Conservation (phyloP, 208 protist species). For the Trypanosoma melophagium region DNA sequence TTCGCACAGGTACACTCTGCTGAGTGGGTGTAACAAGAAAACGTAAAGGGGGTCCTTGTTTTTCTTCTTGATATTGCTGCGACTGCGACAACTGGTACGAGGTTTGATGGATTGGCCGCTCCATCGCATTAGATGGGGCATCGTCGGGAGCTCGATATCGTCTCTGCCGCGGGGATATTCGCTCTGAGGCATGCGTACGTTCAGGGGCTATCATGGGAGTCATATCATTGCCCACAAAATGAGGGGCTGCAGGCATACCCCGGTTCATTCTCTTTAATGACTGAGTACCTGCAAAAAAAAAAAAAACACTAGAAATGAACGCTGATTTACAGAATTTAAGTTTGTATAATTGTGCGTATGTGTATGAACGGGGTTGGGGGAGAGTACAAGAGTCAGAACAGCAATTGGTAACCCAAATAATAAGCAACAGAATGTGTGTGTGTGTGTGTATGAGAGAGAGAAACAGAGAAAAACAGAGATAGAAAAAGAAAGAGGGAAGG, state of each 20-base stretch:
- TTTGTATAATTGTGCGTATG: too few relatives aligned
- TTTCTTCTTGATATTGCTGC: background rate
- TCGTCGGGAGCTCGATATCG: slow-evolving; percentile 16
- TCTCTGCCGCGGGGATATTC: slow-evolving; percentile 1
- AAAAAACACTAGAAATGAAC: background rate
- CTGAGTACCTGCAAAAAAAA: background rate
- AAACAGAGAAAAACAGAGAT: too few relatives aligned
- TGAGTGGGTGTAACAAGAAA: too few relatives aligned
- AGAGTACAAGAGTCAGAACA: too few relatives aligned
- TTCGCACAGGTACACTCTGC: too few relatives aligned
- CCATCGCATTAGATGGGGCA: background rate
- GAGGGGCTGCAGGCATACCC: background rate
- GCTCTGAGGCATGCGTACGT: background rate
- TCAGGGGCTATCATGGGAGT: slow-evolving; percentile 5
- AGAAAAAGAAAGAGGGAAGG: too few relatives aligned
- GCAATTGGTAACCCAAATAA: too few relatives aligned
- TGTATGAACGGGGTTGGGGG: too few relatives aligned
- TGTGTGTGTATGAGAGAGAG: too few relatives aligned
- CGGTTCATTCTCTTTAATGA: background rate
- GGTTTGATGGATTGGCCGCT: background rate
- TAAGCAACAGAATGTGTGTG: too few relatives aligned
- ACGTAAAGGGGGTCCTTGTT: background rate
- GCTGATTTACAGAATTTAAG: background rate
- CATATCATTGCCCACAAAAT: background rate
- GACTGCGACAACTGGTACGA: too few relatives aligned